Evolutionary conservation across 345 rosid species (phyloP).

Genomic region (Nasturtium officinale): DNA sequence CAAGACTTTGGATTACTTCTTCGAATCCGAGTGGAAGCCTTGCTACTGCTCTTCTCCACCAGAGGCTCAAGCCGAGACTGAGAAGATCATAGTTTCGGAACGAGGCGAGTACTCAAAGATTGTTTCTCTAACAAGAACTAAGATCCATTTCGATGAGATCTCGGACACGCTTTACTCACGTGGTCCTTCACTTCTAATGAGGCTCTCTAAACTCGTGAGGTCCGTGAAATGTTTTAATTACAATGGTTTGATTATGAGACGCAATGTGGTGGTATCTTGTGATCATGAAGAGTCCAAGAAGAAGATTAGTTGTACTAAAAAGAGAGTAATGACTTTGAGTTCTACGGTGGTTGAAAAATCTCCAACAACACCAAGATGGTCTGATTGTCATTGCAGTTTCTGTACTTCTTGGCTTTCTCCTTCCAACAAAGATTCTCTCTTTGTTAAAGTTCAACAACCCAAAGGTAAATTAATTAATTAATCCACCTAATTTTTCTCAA

Average conservation of each 20-base stretch:
- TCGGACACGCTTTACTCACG: slow-evolving; percentile 83
- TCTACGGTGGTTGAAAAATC: slow-evolving; percentile 67
- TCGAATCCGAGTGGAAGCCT: slow-evolving; percentile 40
- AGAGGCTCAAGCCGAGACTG: slow-evolving; percentile 42
- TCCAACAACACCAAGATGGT: slow-evolving; percentile 78
- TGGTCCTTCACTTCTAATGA: slow-evolving; percentile 57
- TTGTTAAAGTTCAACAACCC: slow-evolving; percentile 65
- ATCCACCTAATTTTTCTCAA: not conserved
- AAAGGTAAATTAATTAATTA: slow-evolving; percentile 45
- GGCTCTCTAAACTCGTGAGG: slow-evolving; percentile 60
- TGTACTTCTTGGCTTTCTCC: slow-evolving; percentile 74
- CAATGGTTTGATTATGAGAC: slow-evolving; percentile 38
- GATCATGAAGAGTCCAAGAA: slow-evolving; percentile 43
- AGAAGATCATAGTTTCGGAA: slow-evolving; percentile 78
- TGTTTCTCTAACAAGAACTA: slow-evolving; percentile 60
- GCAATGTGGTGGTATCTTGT: slow-evolving; percentile 43
- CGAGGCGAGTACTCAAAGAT: slow-evolving; percentile 68
- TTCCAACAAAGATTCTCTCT: slow-evolving; percentile 60
- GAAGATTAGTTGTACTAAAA: slow-evolving; percentile 13
- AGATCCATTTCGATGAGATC: slow-evolving; percentile 77
- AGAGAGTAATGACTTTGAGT: slow-evolving; percentile 49
- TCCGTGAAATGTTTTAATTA: slow-evolving; percentile 47
- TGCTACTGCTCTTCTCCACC: slow-evolving; percentile 43
- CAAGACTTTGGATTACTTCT: slow-evolving; percentile 40
- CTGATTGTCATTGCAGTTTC: slow-evolving; percentile 76